These are phyloP conservation scores for Madurella mycetomatis DNA, from an alignment of 2,329 filamentous ascomycete genomes.

Conservation along the genomic window DNA sequence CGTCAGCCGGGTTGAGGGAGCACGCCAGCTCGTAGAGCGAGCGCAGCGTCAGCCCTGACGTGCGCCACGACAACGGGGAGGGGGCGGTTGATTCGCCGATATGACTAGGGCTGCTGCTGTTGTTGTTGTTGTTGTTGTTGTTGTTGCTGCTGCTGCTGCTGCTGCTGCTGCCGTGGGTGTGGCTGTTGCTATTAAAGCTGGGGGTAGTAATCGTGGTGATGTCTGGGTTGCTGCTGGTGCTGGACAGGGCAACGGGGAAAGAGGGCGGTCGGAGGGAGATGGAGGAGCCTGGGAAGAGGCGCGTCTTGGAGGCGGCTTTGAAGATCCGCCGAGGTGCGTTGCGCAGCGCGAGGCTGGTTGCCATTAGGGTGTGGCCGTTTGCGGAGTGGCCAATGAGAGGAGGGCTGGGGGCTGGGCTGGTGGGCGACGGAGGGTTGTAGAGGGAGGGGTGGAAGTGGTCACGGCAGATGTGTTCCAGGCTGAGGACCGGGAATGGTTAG, in stretches of 20 bases:
- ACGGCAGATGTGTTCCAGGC: conserved; percentile 51
- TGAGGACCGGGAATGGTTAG: conserved; percentile 22
- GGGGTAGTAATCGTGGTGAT: too few relatives aligned
- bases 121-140: background rate
- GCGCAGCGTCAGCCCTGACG: conserved; percentile 39
- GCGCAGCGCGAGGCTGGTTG: conserved; percentile 39
- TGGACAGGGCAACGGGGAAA: background rate
- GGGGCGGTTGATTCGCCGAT: conserved; percentile 13
- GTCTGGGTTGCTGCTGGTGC: too few relatives aligned
- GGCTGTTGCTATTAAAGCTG: too few relatives aligned
- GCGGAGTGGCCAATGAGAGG: conserved; percentile 3
- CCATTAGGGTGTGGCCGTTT: conserved; percentile 42
- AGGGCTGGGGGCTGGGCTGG: conserved; percentile 29
- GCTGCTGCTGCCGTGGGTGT: too few relatives aligned
- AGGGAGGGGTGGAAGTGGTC: conserved; percentile 43
- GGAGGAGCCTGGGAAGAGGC: background rate
- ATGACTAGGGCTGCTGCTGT: background rate
- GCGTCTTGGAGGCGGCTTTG: conserved; percentile 14
- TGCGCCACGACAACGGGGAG: conserved; percentile 34
- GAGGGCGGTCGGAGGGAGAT: background rate
- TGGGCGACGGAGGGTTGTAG: conserved; percentile 29
- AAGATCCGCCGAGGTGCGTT: conserved; percentile 36
- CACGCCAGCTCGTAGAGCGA: conserved; percentile 43
- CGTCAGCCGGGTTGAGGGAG: conserved; percentile 40
- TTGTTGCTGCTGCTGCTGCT: too few relatives aligned